phyloP scores from a whole-genome alignment of 2,329 filamentous ascomycete species.

The Beauveria brongniartii region DNA sequence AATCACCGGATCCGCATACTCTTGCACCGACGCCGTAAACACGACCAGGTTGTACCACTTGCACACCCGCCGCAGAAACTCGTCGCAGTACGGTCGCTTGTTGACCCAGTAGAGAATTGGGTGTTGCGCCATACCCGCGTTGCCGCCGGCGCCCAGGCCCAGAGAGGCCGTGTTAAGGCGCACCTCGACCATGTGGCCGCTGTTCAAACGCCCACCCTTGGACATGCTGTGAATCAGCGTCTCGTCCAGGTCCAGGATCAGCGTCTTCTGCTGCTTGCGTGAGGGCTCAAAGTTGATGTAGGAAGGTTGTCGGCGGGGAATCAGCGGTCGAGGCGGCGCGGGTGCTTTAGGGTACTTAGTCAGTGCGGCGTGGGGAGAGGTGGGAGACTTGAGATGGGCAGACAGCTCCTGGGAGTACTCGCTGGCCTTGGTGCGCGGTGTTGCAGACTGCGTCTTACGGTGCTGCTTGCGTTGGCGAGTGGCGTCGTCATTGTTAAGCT shows the following conservation, averaged over 20 bases:
- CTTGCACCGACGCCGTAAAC: conserved; percentile 95
- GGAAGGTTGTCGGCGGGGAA: conserved; percentile 82
- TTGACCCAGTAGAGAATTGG: conserved; percentile 98
- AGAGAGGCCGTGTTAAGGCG: conserved; percentile 69
- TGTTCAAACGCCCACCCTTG: conserved; percentile 90
- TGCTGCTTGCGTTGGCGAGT: conserved; percentile 68
- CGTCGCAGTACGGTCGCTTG: conserved; percentile 93
- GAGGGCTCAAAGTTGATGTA: conserved; percentile 60
- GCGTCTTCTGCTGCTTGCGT: conserved; percentile 69
- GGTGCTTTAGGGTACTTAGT: conserved; percentile 89
- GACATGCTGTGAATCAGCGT: conserved; percentile 97
- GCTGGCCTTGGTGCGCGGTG: conserved; percentile 33
- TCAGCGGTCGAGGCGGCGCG: conserved; percentile 78
- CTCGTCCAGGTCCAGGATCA: conserved; percentile 93
- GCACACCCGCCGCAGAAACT: conserved; percentile 83
- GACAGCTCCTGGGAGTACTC: conserved; percentile 47
- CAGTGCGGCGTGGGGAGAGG: conserved; percentile 67
- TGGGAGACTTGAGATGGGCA: conserved; percentile 86
- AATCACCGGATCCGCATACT: conserved; percentile 97
- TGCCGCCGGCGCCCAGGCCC: conserved; percentile 52
- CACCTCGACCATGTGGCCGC: conserved; percentile 98
- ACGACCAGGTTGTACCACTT: conserved; percentile 98
- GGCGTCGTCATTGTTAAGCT: conserved; percentile 73
- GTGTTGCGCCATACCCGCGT: conserved; percentile 58
- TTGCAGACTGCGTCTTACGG: conserved; percentile 48